phyloP scores from a whole-genome alignment of 805 yeast species.

The Lipomyces spencermartinsiae region DNA sequence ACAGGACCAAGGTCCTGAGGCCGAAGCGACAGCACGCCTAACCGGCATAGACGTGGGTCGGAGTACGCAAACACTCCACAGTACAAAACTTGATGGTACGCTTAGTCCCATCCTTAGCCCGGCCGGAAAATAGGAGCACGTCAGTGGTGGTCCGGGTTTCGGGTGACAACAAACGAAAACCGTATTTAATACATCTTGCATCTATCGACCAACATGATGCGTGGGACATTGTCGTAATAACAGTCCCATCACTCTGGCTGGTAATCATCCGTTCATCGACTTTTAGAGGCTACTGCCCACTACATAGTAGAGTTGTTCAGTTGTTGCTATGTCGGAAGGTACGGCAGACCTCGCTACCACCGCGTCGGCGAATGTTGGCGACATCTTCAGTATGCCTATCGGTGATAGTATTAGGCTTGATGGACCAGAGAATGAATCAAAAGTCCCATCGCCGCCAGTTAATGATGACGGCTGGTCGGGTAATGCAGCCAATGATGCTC shows the following conservation, averaged over 20 bases:
- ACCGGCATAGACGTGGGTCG: too few relatives aligned
- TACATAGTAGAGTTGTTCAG: not conserved
- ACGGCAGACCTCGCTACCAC: not conserved
- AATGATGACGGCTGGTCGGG: not conserved
- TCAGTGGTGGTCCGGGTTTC: too few relatives aligned
- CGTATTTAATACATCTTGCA: not conserved
- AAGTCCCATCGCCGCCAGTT: not conserved
- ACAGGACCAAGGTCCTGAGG: too few relatives aligned
- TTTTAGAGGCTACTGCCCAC: not conserved
- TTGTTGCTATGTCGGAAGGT: slow-evolving; percentile 2
- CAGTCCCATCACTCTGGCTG: not conserved
- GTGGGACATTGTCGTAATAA: not conserved
- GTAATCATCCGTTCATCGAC: not conserved
- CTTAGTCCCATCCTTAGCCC: too few relatives aligned
- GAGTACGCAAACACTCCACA: too few relatives aligned
- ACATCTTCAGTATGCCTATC: not conserved
- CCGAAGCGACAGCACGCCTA: too few relatives aligned
- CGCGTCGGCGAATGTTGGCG: not conserved
- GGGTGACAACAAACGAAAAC: too few relatives aligned
- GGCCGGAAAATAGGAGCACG: too few relatives aligned
- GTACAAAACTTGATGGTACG: too few relatives aligned
- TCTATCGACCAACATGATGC: not conserved
- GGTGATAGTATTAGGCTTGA: not conserved
- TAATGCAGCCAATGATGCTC: not conserved
- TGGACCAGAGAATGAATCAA: not conserved